phyloP scores from a whole-genome alignment of 1,284 basidiomycete genomes.

The Cryptococcus sp. region DNA sequence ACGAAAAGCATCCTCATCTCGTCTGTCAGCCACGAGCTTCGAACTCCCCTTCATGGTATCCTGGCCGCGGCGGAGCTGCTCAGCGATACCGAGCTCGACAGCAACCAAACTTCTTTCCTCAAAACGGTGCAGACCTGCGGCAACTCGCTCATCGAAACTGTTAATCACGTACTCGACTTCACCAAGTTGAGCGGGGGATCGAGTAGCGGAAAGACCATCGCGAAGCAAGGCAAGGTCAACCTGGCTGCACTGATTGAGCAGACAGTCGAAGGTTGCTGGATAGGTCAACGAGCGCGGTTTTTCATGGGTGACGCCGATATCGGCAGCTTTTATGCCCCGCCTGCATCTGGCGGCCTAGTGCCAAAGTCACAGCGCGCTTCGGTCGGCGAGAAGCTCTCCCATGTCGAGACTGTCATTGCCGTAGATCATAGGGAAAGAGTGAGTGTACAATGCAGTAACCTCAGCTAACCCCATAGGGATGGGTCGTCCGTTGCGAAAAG shows the following conservation, averaged over 20 bases:
- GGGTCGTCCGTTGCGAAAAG: slow-evolving; percentile 85
- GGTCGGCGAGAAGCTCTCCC: slow-evolving; percentile 44
- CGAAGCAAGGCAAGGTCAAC: slow-evolving; percentile 71
- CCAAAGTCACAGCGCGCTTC: slow-evolving; percentile 58
- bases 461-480: slow-evolving; percentile 61
- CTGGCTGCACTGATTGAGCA: slow-evolving; percentile 89
- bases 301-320: slow-evolving; percentile 71
- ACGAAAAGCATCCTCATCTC: slow-evolving; percentile 50
- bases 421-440: slow-evolving; percentile 72
- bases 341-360: slow-evolving; percentile 28
- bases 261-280: slow-evolving; percentile 92
- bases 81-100: slow-evolving; percentile 75
- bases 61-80: slow-evolving; percentile 87
- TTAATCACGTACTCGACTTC: slow-evolving; percentile 96
- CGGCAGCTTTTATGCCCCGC: slow-evolving; percentile 86
- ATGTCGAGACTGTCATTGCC: slow-evolving; percentile 77
- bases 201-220: slow-evolving; percentile 64
- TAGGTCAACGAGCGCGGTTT: slow-evolving; percentile 82
- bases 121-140: slow-evolving; percentile 58
- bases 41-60: slow-evolving; percentile 87
- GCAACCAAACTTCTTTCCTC: slow-evolving; percentile 81
- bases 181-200: slow-evolving; percentile 81
- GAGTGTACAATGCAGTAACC: slow-evolving; percentile 30
- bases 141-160: slow-evolving; percentile 60
- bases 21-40: slow-evolving; percentile 91